Conservation (phyloP, 2,329 filamentous ascomycete genomes). For the Alternaria atra region DNA sequence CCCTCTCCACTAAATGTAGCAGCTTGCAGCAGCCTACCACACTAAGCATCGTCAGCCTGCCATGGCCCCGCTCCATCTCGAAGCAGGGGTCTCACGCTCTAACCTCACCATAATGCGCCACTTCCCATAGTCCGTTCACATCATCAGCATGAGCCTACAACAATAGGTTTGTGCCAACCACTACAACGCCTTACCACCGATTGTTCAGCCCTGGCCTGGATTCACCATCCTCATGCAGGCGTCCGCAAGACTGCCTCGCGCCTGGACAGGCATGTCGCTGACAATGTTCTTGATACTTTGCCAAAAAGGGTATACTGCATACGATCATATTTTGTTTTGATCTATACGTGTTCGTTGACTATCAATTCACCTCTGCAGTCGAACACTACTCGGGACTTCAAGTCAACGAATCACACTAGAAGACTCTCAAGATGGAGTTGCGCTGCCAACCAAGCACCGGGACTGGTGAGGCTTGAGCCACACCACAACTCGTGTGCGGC, state of each 20-base stretch:
- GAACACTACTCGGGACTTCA: not conserved
- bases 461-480: constrained; percentile 36
- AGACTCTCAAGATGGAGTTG: not conserved
- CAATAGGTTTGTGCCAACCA: constrained; percentile 8
- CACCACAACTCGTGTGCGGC: constrained; percentile 24
- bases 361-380: not conserved
- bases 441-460: constrained; percentile 33
- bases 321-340: not conserved
- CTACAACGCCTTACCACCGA: constrained; percentile 12
- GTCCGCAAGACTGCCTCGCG: constrained; percentile 6
- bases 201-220: constrained; percentile 17
- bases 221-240: constrained; percentile 16
- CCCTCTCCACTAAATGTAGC: not conserved
- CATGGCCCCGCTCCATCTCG: constrained; percentile 5
- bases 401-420: not conserved
- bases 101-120: constrained; percentile 23
- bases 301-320: not conserved
- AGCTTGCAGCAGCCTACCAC: constrained; percentile 4
- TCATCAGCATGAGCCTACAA: constrained; percentile 15
- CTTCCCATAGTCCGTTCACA: constrained; percentile 22
- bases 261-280: not conserved
- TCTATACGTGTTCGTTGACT: not conserved
- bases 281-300: constrained; percentile 1
- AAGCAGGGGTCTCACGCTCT: constrained; percentile 3
- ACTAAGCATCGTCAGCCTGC: constrained; percentile 6